Evolutionary conservation across 768 basidiomycete genomes (phyloP).

Genomic region (Mycena leptocephala): DNA sequence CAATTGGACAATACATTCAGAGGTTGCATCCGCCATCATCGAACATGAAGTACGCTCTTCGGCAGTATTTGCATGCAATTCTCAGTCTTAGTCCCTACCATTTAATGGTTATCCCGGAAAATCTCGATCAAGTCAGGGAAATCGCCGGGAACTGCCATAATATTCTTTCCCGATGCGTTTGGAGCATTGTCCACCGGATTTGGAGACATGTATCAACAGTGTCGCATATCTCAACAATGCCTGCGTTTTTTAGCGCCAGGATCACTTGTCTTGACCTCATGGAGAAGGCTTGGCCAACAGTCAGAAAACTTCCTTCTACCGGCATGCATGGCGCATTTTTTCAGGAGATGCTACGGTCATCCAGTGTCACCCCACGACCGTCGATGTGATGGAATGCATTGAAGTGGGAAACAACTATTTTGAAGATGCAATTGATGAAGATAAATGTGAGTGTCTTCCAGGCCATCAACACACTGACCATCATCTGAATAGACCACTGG

Average conservation of each 20-base stretch:
- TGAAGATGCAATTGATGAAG: not conserved
- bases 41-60: not conserved
- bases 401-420: slow-evolving; percentile 1
- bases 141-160: not conserved
- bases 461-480: not conserved
- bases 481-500: not conserved
- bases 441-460: not conserved
- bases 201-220: not conserved
- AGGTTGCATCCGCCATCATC: not conserved
- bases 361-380: not conserved
- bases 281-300: not conserved
- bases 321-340: not conserved
- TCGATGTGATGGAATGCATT: not conserved
- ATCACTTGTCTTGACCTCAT: not conserved
- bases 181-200: not conserved
- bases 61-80: not conserved
- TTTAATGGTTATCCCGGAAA: not conserved
- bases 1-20: not conserved
- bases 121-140: not conserved
- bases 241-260: not conserved
- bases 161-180: not conserved
- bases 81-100: not conserved
- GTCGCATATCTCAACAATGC: not conserved
- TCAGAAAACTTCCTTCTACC: not conserved
- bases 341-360: not conserved